Base-by-base conservation (phyloP, 2,329 filamentous ascomycete genomes). In the Apiospora sp. region DNA sequence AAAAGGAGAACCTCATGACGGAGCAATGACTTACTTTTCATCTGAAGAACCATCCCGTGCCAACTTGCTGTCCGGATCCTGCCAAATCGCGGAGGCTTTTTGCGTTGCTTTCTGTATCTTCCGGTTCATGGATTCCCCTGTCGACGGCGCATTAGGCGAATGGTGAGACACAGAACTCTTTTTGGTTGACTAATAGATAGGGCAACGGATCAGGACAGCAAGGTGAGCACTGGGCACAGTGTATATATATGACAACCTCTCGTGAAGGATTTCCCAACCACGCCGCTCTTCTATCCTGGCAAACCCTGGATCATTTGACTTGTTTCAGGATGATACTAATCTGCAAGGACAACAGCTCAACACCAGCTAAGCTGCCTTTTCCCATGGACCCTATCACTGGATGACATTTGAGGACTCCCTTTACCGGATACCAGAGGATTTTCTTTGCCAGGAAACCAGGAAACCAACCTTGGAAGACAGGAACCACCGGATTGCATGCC, bases 231-330 rank as follows among this genome's bases (percentile, higher is more conserved):
- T 81, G 81, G 78, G 79, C 74, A 80, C 81, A 84, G 83, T 84
- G 84, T 88, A 86, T 87, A 87, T 85, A 87, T 87, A 86, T 83
- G 81, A 83, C 83, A 85, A 83, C 78, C 79, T 81, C 81, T 77
- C 78, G 83, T 81, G 81, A 83, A 81, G 79, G 84, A 84, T 77
- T 77, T 76, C 74, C 75, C 68, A 75, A 79, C 75, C 71, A 74
- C 75, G 75, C 76, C 67, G 44, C 67, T 68, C 43, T 44, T 68
- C 67, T 68, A 64, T 68, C 41, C 67, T 68, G 67, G 67, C 67
- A 68, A 68, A 64, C 8, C 58, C 67, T 48, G 67, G 67, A 68
- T 68, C 30, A 46, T 46, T 68, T 68, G 67, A 44, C 58, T 64
- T 64, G 58, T 64, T 64, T 64, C 58, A 64, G 58, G 58, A 64